Conservation (phyloP, 2,329 filamentous ascomycete species). For the Pyricularia sp. region DNA sequence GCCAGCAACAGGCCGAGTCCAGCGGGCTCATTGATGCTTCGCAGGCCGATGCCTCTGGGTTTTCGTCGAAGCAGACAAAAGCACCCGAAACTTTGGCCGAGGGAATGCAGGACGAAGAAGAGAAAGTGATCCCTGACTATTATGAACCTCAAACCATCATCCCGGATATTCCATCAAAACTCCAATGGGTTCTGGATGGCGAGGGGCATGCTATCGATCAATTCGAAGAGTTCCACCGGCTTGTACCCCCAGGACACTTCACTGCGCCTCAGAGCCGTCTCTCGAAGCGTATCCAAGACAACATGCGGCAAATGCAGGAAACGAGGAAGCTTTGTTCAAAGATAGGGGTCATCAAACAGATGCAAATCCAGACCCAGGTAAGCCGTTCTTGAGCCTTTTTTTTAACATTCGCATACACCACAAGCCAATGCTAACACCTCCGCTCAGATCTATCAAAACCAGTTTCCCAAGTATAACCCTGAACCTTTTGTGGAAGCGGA, state of each 20-base stretch:
- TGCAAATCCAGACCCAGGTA: conserved; percentile 96
- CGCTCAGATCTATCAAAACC: conserved; percentile 82
- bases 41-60: conserved; percentile 33
- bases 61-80: conserved; percentile 38
- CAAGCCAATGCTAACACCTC: conserved; percentile 9
- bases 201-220: conserved; percentile 86
- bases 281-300: conserved; percentile 73
- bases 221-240: conserved; percentile 71
- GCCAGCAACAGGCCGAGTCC: conserved; percentile 60
- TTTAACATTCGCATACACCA: not conserved
- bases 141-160: conserved; percentile 82
- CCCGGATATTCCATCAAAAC: conserved; percentile 68
- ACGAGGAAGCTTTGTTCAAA: conserved; percentile 93
- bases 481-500: conserved; percentile 83
- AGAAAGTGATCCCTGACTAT: conserved; percentile 83
- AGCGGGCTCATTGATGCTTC: conserved; percentile 28
- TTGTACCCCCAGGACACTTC: conserved; percentile 70
- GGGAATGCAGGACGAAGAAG: conserved; percentile 85
- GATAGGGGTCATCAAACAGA: conserved; percentile 96
- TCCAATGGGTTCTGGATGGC: conserved; percentile 82
- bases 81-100: conserved; percentile 72
- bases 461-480: conserved; percentile 93
- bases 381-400: not conserved
- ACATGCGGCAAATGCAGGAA: conserved; percentile 92
- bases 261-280: conserved; percentile 65